phyloP scores from a whole-genome alignment of 306 rosid genomes.

The Herpetospermum pedunculosum region DNA sequence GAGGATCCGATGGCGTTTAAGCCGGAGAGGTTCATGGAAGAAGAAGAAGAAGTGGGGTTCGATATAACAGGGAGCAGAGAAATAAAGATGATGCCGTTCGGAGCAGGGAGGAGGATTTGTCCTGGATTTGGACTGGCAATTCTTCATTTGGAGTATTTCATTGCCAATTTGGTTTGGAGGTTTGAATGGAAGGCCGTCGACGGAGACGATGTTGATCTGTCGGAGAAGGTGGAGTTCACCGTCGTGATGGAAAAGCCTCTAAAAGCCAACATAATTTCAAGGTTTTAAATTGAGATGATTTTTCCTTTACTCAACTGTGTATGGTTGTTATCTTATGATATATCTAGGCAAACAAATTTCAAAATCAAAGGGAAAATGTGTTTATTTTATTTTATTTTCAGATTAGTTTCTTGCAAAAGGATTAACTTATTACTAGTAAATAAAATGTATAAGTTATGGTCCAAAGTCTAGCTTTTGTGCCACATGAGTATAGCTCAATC shows the following conservation, averaged over 20 bases:
- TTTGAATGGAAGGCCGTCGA: constrained; percentile 28
- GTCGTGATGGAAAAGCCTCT: constrained; percentile 42
- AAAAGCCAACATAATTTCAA: neutral
- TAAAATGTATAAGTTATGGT: no score
- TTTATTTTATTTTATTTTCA: no score
- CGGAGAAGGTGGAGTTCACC: constrained; percentile 34
- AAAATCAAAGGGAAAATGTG: neutral
- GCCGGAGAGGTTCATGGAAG: constrained; percentile 41
- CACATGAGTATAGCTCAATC: no score
- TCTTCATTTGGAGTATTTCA: constrained; percentile 37
- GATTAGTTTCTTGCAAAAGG: no score
- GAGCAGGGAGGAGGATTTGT: constrained; percentile 49
- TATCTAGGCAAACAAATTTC: no score
- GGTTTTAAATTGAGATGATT: neutral
- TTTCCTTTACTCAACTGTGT: neutral
- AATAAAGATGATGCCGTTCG: constrained; percentile 59
- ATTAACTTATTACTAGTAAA: no score
- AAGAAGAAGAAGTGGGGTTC: constrained; percentile 7
- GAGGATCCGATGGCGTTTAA: constrained; percentile 50
- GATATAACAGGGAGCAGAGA: constrained; percentile 33
- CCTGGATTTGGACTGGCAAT: constrained; percentile 30
- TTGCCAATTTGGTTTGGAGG: constrained; percentile 39
- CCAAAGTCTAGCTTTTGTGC: no score
- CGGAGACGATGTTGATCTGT: constrained; percentile 40
- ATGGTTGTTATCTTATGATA: no score